These are phyloP conservation scores for Fragilariopsis cylindrus DNA, from an alignment of 108 stramenopile genomes.

Conservation along the genomic window DNA sequence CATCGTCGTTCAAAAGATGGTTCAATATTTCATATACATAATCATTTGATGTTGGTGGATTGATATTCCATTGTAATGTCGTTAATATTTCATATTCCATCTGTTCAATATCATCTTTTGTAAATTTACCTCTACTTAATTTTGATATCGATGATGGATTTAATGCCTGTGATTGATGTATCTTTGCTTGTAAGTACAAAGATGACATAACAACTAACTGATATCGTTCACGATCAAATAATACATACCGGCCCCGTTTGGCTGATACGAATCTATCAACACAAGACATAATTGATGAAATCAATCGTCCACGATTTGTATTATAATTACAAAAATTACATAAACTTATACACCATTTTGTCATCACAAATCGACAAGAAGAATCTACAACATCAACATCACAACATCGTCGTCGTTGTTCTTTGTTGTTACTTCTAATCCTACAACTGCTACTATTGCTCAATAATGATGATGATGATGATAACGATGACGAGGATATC, in stretches of 20 bases:
- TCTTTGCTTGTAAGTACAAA: slow-evolving; percentile 75
- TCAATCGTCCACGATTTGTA: background rate
- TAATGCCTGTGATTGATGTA: slow-evolving; percentile 56
- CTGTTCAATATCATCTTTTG: slow-evolving; percentile 40
- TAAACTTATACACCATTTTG: slow-evolving; percentile 14
- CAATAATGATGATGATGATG: background rate
- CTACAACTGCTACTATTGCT: too few relatives aligned
- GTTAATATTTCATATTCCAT: slow-evolving; percentile 50
- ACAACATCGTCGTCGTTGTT: background rate
- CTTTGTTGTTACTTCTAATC: too few relatives aligned
- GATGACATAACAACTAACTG: slow-evolving; percentile 70
- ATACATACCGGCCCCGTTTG: slow-evolving; percentile 11
- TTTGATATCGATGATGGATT: slow-evolving; percentile 52
- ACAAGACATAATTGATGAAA: slow-evolving; percentile 44
- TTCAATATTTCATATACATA: slow-evolving; percentile 13
- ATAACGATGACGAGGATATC: too few relatives aligned
- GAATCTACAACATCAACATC: slow-evolving; percentile 6
- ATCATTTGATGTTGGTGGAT: slow-evolving; percentile 43
- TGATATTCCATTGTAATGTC: slow-evolving; percentile 48
- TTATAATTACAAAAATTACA: slow-evolving; percentile 17
- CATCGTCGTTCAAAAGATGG: background rate
- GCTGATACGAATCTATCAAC: slow-evolving; percentile 56
- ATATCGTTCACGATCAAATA: slow-evolving; percentile 38
- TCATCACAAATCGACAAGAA: slow-evolving; percentile 1
- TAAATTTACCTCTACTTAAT: slow-evolving; percentile 58